Conservation (phyloP, 805 yeast species). For the Wickerhamiella sergipiensis region DNA sequence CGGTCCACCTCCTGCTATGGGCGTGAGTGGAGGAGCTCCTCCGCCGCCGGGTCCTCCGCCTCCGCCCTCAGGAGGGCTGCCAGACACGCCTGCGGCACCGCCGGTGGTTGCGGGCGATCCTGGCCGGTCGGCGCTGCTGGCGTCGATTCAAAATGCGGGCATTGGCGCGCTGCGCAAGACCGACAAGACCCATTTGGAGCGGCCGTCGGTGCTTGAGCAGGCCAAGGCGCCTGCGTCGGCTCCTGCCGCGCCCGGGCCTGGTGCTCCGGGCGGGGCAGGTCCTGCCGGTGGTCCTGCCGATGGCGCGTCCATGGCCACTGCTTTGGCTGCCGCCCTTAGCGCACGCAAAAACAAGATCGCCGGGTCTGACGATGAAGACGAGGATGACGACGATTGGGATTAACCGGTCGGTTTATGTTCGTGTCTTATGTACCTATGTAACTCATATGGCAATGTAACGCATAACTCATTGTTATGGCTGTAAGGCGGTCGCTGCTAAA, state of each 20-base stretch:
- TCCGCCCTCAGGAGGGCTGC: conserved; percentile 20
- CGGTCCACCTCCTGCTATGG: conserved; percentile 12
- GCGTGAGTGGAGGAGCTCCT: conserved; percentile 16
- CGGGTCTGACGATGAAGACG: conserved; percentile 72
- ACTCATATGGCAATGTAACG: too few species aligned
- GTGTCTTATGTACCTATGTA: too few species aligned
- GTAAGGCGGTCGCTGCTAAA: too few species aligned
- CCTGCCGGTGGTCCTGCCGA: conserved; percentile 40
- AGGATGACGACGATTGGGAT: conserved; percentile 53
- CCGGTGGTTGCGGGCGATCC: conserved; percentile 29
- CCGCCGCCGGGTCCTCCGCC: conserved; percentile 17
- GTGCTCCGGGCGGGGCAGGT: conserved; percentile 30
- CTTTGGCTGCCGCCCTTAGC: conserved; percentile 73
- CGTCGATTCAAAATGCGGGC: conserved; percentile 77
- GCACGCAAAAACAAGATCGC: conserved; percentile 73
- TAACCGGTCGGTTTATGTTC: too few species aligned
- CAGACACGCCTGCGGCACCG: conserved; percentile 28
- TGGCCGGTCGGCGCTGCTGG: conserved; percentile 68
- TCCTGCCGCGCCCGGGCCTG: conserved; percentile 24
- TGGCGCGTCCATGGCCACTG: conserved; percentile 49
- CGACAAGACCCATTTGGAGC: conserved; percentile 72
- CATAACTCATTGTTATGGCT: too few species aligned
- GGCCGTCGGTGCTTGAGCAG: conserved; percentile 57
- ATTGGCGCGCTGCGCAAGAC: conserved; percentile 55
- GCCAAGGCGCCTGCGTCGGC: conserved; percentile 53